Base-by-base conservation (phyloP, 352 stramenopile genomes). In the Elongisporangium undulatum region DNA sequence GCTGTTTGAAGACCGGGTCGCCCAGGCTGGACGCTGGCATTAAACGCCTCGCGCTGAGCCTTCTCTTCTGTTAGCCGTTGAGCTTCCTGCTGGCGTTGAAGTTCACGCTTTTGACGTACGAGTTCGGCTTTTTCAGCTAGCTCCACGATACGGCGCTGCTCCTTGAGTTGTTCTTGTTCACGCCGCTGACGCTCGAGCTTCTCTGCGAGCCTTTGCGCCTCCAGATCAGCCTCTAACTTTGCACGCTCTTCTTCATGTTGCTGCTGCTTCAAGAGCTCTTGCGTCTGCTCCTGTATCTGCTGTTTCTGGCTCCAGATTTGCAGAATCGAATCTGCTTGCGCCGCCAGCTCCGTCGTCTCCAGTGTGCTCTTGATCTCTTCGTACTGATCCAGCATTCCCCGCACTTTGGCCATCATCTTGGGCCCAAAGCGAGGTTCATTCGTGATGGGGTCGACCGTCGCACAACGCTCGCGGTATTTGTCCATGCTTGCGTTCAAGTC, bases 321-420 rank as follows among this genome's bases (percentile, higher is more conserved):
- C 17, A 45, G 34, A 45, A 45, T 16, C 10, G 34, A 45, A 17
- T 17, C 34, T 5, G 17, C 34, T 45, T 45, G 34, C 34, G 4
- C 62, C 49, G 82, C 51, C 38, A 80, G 59, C 3, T 61, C 59
- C 19, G 23, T 71, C 22, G 2, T 73, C 63, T 69, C 55, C 41
- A 82, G n/a, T 29, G 69, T 56, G 2, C 63, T 49, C 41, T 72
- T 64, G n/a, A 89, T 49, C 3, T 52, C 55, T 23, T 92, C 76
- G 38, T 85, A 89, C 19, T 67, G 66, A 52, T 52, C 49, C 55
- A 92, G 64, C 64, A 95, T 56, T 34, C 72, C 69, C 38, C 75
- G 60, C 8, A 92, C 85, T 59, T 79, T 87, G 8, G 68, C 64
- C 62, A 89, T 63, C 72, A 90, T 95, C 60, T 89, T 89, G 19